Base-by-base conservation (phyloP, 768 basidiomycete genomes). In the Tricholomella constricta region DNA sequence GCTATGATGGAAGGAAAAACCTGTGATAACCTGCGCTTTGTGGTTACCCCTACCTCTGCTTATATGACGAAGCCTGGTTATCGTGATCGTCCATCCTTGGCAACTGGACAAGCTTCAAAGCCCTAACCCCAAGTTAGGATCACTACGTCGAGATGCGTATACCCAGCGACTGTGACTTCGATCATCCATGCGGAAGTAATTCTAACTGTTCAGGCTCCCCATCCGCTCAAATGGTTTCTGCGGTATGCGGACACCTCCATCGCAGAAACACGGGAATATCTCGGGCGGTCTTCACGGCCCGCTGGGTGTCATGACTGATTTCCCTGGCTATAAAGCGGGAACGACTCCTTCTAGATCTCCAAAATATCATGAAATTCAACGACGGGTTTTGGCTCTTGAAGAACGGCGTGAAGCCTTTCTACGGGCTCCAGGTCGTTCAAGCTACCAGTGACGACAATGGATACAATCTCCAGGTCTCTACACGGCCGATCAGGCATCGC, bases 311-410 rank as follows among this genome's bases (percentile, higher is more conserved):
- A 51, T 47, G 48, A 55, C 44, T 37, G 31, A 31, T 26, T 45
- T 45, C 23, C 6, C 8, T 38, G 6, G 48, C 35, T 56, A 56
- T 51, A 51, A 48, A 17, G 34, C 23, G 7, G 35, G 14, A 38
- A 12, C 25, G 15, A 20, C 3, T 23, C 6, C 17, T 9, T 32
- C 17, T 5, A 26, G 10, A 29, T 41, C 15, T 23, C 40, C 14
- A 49, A 63, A 84, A 88, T 46, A 50, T 37, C 47, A 89, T 87
- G 85, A 84, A 81, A 62, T 85, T 86, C 73, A 86, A 81, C 74
- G 86, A 88, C 69, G 85, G 86, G 19, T 84, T 88, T 62, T 88
- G 84, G 85, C 75, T 86, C 20, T 67, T 83, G 58, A 83, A 83
- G 60, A 72, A 78, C 55, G 86, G 83, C 35, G 79, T 84, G 51